Base-by-base conservation (phyloP, 345 rosid species). In the Arabidopsis suecica region DNA sequence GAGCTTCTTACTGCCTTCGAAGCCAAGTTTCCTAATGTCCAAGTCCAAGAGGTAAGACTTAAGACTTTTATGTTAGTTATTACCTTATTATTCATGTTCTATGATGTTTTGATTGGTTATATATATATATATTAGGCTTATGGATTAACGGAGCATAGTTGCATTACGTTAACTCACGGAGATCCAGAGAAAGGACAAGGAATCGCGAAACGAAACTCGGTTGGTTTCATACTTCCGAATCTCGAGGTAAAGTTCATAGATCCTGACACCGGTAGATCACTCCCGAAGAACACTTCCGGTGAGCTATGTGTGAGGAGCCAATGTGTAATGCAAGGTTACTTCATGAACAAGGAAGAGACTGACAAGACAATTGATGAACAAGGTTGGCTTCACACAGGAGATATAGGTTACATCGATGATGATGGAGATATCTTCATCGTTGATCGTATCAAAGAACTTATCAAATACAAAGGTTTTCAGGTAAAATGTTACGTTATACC, bases 111-210 rank as follows among this genome's bases (percentile, higher is more conserved):
- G 32, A 3, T 44, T 57, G 41, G 41, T 40, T 34, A 1, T 6
- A 14, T 38, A 8, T 45, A 47, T 55, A 25, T 64, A 0, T 5
- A 1, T 12, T 58, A 92, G 98, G 99, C 99, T 33, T 95, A 95
- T 67, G 98, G 99, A 69, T 81, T 92, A 82, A 92, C 99, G 12
- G 98, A 95, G 84, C 98, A 95, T 78, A 90, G 97, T 61, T 95
- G 99, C 88, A 92, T 95, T 30, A 95, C 97, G 9, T 86, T 95
- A 37, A 86, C 88, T 14, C 90, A 90, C 65, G 94, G 96, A 13
- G 92, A 88, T 68, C 96, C 90, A 0, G 59, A 50, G 1, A 81
- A 64, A 68, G 87, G 78, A 1, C 86, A 87, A 70, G 85, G 82
- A 10, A 65, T 56, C 54, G 84, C 97, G 0, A 95, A 92, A 90